phyloP scores from a whole-genome alignment of 2,329 filamentous ascomycete genomes.

The Stachybotrys echinatus region DNA sequence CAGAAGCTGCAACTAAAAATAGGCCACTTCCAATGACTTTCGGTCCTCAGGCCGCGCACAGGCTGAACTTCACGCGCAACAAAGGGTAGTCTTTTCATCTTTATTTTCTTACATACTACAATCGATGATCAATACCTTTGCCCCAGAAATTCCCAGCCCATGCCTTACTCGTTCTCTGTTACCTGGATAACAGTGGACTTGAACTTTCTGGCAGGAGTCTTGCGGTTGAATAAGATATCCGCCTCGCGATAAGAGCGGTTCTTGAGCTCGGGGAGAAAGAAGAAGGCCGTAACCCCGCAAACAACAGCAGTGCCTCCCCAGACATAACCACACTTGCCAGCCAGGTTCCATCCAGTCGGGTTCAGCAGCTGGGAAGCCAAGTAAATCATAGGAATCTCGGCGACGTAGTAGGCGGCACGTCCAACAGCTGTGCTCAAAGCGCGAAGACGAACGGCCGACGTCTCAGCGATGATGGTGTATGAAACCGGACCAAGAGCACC shows the following conservation, averaged over 20 bases:
- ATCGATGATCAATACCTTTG: no score
- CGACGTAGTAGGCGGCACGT: constrained; percentile 33
- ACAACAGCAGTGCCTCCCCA: constrained; percentile 37
- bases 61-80: no score
- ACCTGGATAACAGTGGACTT: constrained; percentile 36
- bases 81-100: no score
- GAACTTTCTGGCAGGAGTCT: constrained; percentile 34
- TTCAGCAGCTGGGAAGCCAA: constrained; percentile 33
- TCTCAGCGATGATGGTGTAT: constrained; percentile 32
- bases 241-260: constrained; percentile 37
- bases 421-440: constrained; percentile 31
- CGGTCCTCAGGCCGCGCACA: no score
- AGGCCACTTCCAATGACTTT: no score
- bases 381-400: constrained; percentile 34
- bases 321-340: constrained; percentile 41
- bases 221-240: constrained; percentile 38
- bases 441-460: constrained; percentile 29
- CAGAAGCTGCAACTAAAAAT: no score
- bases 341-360: constrained; percentile 31
- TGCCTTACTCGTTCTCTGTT: constrained; percentile 30
- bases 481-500: constrained; percentile 27
- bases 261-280: constrained; percentile 39
- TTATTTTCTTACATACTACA: no score
- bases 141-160: neutral
- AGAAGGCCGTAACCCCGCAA: constrained; percentile 34